Conservation (phyloP, 768 basidiomycete genomes). For the Sistotremastrum niveocremeum region DNA sequence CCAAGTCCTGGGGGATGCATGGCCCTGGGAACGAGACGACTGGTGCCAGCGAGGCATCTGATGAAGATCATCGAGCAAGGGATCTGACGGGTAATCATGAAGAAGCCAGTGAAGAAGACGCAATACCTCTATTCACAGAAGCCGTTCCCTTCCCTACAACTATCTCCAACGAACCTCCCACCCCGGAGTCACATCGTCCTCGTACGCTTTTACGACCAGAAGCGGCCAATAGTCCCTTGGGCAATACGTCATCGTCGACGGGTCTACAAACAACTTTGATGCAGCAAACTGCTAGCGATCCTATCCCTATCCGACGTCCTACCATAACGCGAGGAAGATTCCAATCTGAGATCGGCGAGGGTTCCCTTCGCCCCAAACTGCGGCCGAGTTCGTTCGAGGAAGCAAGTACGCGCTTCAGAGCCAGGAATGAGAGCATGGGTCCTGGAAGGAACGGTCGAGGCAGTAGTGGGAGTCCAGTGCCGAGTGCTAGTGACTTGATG, state of each 20-base stretch:
- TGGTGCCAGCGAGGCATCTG: too few relatives aligned
- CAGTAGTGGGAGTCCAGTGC: conserved; percentile 16
- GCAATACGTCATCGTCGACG: neutral
- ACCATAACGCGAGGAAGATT: conserved; percentile 40
- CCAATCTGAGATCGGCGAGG: conserved; percentile 59
- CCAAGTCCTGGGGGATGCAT: too few relatives aligned
- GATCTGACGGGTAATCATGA: too few relatives aligned
- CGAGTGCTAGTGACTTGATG: conserved; percentile 54
- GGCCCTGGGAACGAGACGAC: too few relatives aligned
- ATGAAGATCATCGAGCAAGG: too few relatives aligned
- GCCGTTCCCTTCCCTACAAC: conserved; percentile 19
- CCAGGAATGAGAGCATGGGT: conserved; percentile 64
- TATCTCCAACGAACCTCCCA: conserved; percentile 14
- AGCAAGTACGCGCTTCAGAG: conserved; percentile 34
- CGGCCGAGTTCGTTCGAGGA: conserved; percentile 63
- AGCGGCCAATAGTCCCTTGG: neutral
- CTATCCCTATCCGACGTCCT: conserved; percentile 12
- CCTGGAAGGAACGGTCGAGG: conserved; percentile 38
- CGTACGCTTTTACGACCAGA: conserved; percentile 10
- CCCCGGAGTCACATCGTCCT: conserved; percentile 6
- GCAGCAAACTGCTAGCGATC: conserved; percentile 23
- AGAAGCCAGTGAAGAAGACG: too few relatives aligned
- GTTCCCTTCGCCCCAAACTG: conserved; percentile 33
- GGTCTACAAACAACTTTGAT: neutral
- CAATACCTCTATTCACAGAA: too few relatives aligned